Evolutionary conservation across 1,284 basidiomycete genomes (phyloP), one percentile per base, ranked within the genome.

Genomic region (Cutaneotrichosporon cyanovorans): DNA sequence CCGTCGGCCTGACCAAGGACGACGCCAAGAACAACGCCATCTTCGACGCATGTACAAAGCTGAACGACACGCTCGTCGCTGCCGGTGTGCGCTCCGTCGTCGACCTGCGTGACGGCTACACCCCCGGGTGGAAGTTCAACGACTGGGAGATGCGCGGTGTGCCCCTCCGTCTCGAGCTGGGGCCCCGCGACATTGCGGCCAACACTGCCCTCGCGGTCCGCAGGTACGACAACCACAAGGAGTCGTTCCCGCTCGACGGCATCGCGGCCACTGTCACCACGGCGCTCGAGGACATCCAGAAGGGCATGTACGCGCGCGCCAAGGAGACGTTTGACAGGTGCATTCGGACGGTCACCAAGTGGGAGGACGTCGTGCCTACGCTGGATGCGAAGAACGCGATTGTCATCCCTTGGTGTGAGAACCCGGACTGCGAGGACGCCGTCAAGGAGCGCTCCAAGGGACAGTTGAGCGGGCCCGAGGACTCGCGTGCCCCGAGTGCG

Each of bases 61-160:
- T 92, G 48, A 86, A 85, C 19, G 76, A 76, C 66, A 78, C 75
- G 47, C 75, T 89, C 60, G 79, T 79, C 69, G 82, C 80, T 57
- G 78, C 76, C 10, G 91, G 83, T 39, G 74, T 98, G 56, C 80
- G 85, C 54, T 87, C 87, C 37, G 89, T 85, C 73, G 87, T 87
- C 1, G 95, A 99, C 73, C 75, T 92, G 57, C 77, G 93, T 46
- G 93, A 97, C 16, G 89, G 87, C 21, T 95, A 98, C 75, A 97
- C 90, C 40, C 93, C 93, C 14, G 93, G 93, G 37, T 98, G 85
- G 77, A 99, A 98, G 76, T 99, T 96, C 76, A 96, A 96, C 71
- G 89, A 97, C 68, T 97, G 93, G 91, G 95, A 99, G 76, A 84
- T 95, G 74, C 89, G 91, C 79, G 95, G 95, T 71, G 90, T 97